Base-by-base conservation (phyloP, 2,329 filamentous ascomycete species). In the Fusarium sterilihyphosum region DNA sequence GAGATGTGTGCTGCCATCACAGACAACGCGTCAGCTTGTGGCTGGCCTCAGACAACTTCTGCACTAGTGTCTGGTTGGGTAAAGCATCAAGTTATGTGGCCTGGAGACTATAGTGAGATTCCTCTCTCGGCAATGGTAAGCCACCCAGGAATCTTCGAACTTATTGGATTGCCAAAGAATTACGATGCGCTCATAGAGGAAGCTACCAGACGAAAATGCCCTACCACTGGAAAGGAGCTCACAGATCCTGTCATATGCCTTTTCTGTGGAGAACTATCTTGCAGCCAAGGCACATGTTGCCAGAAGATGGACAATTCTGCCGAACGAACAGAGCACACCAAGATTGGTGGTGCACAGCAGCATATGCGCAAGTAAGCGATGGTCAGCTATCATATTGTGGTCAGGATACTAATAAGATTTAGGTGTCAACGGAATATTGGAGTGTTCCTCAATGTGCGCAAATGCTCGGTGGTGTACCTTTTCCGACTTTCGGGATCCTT, bases 261-360 rank as follows among this genome's bases (percentile, higher is more conserved):
- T 44, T 94, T 98, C 84, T 99, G 96, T 80, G 96, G 96, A 40
- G 95, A 95, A n/a, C 94, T 99, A 46, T 96, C 98, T 83, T 99
- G 96, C 83, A 94, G 93, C 16, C 96, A 99, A 85, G 94, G 93
- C 52, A 92, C 95, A 53, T 99, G 96, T 84, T 99, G 96, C 81
- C 90, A 94, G 79, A 91, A 91, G 77, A 87, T 90, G 68, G 89
- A 89, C 65, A 83, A 83, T 50, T 82, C 85, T 75, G 82, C 77
- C 46, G 81, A 80, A 22, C 79, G 82, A 65, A 81, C 84, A 50
- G 85, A 84, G 61, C 78, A 81, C 60, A 85, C 81, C 60, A 84
- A 88, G 73, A 89, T 94, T 69, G 95, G 95, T 52, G 95, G 97
- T 38, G 96, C 94, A 73, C 95, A 96, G 82, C 94, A 97, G 84